phyloP scores from a whole-genome alignment of 129 eudicot genomes.

The Silybum marianum region DNA sequence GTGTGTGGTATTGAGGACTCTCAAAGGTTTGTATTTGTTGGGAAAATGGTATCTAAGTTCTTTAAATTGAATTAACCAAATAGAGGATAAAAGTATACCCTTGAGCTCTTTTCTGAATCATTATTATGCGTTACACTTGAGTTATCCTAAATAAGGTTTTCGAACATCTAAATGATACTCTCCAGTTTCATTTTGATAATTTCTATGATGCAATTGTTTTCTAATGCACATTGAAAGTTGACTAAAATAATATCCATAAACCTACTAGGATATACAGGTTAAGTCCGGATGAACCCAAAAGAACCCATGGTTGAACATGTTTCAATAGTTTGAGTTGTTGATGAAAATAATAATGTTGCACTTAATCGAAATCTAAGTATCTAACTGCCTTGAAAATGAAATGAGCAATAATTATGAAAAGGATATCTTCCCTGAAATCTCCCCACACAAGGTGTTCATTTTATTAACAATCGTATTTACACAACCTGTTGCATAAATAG shows the following conservation, averaged over 20 bases:
- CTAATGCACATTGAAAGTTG: background rate
- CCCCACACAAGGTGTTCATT: conserved; percentile 10
- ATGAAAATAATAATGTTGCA: background rate
- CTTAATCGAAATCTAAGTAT: background rate
- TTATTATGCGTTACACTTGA: background rate
- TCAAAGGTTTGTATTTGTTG: background rate
- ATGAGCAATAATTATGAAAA: background rate
- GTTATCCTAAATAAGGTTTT: background rate
- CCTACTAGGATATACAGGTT: background rate
- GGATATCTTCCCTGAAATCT: background rate
- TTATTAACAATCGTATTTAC: background rate
- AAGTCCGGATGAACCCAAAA: background rate
- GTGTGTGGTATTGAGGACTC: background rate
- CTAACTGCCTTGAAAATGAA: background rate
- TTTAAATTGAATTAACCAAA: background rate
- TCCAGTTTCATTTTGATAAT: background rate
- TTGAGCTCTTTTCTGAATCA: background rate
- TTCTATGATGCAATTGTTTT: background rate
- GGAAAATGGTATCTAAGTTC: background rate
- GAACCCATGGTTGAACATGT: background rate
- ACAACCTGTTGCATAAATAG: background rate
- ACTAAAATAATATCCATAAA: background rate
- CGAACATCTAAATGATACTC: background rate
- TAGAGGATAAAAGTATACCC: background rate
- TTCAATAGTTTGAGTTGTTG: background rate